A percentile compares a stretch with the other conserved stretches of the same genome.
Evolutionary conservation across 2,329 filamentous ascomycete species (phyloP).

Genomic region (Cladosporium sp.): DNA sequence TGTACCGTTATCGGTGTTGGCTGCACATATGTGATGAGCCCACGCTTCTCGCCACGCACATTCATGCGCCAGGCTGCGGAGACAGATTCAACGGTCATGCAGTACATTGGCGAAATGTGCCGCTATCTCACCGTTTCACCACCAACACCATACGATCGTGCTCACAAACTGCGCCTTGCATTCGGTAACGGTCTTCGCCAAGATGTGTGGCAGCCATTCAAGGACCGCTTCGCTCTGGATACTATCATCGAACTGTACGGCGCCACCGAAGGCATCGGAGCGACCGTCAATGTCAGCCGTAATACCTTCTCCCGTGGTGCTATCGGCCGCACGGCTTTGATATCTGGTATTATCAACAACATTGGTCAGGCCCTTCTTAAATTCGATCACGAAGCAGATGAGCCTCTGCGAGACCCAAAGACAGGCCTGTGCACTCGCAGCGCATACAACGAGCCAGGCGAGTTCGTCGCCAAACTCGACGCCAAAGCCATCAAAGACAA

Average conservation of each 20-base stretch:
- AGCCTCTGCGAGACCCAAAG: conserved; percentile 65
- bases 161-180: conserved; percentile 71
- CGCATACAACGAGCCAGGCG: conserved; percentile 66
- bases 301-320: conserved; percentile 77
- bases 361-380: conserved; percentile 61
- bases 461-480: conserved; percentile 73
- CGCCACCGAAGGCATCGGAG: conserved; percentile 59
- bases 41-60: conserved; percentile 73
- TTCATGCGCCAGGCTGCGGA: conserved; percentile 79
- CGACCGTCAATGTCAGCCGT: conserved; percentile 70
- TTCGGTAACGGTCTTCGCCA: conserved; percentile 85
- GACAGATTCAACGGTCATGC: conserved; percentile 71
- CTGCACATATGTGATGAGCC: conserved; percentile 70
- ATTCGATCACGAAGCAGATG: conserved; percentile 71
- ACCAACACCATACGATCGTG: conserved; percentile 67
- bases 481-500: conserved; percentile 61
- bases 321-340: conserved; percentile 69
- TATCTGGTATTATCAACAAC: conserved; percentile 61
- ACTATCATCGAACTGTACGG: conserved; percentile 43
- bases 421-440: conserved; percentile 69
- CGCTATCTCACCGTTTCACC: conserved; percentile 74
- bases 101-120: conserved; percentile 87
- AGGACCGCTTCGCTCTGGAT: conserved; percentile 62
- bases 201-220: conserved; percentile 83
- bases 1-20: conserved; percentile 56